Evolutionary conservation across 768 basidiomycete species (phyloP).

Genomic region (Scleroderma citrinum): DNA sequence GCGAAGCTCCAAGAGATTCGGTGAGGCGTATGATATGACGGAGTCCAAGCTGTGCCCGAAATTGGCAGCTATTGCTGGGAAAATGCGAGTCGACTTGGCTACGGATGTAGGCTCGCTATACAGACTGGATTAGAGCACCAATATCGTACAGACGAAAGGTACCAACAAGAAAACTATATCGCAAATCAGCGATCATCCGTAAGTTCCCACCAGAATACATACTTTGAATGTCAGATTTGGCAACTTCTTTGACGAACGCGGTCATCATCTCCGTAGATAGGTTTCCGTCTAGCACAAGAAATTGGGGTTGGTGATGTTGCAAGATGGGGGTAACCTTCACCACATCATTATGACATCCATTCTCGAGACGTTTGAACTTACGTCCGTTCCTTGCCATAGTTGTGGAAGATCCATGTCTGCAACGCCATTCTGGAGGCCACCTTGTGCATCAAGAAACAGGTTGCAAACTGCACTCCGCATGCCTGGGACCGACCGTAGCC

Average conservation of each 20-base stretch:
- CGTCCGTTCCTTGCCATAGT: constrained; percentile 39
- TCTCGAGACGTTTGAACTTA: constrained; percentile 17
- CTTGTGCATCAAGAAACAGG: constrained; percentile 67
- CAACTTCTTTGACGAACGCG: constrained; percentile 47
- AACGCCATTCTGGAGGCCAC: constrained; percentile 76
- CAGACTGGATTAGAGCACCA: constrained; percentile 4
- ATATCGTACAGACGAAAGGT: not conserved
- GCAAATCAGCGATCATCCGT: not conserved
- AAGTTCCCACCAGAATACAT: constrained; percentile 16
- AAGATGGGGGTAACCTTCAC: constrained; percentile 50
- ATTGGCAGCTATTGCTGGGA: constrained; percentile 51
- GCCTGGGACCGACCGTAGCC: constrained; percentile 42
- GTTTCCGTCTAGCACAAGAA: constrained; percentile 79
- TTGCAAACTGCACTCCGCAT: constrained; percentile 78
- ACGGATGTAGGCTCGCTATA: constrained; percentile 90
- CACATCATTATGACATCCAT: not conserved
- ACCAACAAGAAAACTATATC: constrained; percentile 75
- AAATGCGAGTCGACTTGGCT: constrained; percentile 66
- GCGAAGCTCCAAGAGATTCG: constrained; percentile 77
- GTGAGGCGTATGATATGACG: constrained; percentile 70
- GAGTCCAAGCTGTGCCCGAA: constrained; percentile 28
- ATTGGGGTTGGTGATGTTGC: constrained; percentile 39
- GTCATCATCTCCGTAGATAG: constrained; percentile 49
- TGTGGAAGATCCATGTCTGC: constrained; percentile 84
- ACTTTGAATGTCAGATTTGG: constrained; percentile 47